Conservation (phyloP, 2,329 filamentous ascomycete species). For the Claviceps capensis region DNA sequence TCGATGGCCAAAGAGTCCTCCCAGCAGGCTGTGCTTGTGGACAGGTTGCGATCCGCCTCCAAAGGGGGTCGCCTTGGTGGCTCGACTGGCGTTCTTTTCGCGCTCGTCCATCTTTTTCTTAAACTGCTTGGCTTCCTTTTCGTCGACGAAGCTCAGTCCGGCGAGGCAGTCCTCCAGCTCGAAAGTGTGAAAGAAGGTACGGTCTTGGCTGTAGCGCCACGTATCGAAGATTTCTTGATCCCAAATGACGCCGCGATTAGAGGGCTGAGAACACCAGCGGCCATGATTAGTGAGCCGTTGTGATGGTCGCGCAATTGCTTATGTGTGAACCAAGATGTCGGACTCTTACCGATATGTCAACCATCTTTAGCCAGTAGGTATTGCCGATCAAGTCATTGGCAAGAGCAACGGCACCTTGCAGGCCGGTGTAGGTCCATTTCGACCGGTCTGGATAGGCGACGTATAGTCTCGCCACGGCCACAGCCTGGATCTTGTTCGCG, state of each 20-base stretch:
- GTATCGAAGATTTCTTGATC: constrained; percentile 96
- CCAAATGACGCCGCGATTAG: constrained; percentile 79
- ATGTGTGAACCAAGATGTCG: not conserved
- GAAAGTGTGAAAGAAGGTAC: constrained; percentile 95
- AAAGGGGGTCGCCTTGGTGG: constrained; percentile 68
- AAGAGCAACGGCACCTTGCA: constrained; percentile 84
- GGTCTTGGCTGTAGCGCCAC: constrained; percentile 91
- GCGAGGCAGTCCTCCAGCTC: constrained; percentile 88
- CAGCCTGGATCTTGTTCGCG: constrained; percentile 93
- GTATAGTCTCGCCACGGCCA: constrained; percentile 86
- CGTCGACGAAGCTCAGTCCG: constrained; percentile 83
- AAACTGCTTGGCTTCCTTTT: constrained; percentile 95
- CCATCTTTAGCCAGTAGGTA: constrained; percentile 95
- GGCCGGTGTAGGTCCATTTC: constrained; percentile 85
- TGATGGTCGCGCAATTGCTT: not conserved
- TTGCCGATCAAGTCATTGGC: constrained; percentile 90
- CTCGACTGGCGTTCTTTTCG: constrained; percentile 89
- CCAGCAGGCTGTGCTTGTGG: constrained; percentile 36
- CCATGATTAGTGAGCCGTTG: constrained; percentile 4
- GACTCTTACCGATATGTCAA: constrained; percentile 69
- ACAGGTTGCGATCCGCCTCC: constrained; percentile 32
- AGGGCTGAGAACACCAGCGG: constrained; percentile 34
- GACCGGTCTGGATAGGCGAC: constrained; percentile 75
- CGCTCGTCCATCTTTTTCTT: constrained; percentile 94
- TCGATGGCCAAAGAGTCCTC: constrained; percentile 48